phyloP scores from a whole-genome alignment of 2,329 filamentous ascomycete genomes.

The Calonectria pseudoreteaudii region DNA sequence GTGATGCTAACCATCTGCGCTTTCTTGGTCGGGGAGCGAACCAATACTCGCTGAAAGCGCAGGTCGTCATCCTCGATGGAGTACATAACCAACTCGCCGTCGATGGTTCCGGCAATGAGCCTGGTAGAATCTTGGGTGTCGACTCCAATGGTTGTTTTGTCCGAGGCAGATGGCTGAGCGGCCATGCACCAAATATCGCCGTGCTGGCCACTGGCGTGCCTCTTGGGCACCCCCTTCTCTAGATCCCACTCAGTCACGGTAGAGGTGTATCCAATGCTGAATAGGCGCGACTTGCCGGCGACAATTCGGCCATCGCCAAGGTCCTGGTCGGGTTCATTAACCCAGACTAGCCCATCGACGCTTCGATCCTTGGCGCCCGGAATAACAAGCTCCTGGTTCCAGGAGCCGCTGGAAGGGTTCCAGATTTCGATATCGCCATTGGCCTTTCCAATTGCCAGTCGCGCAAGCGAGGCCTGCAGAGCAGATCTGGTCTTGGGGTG shows the following conservation, averaged over 20 bases:
- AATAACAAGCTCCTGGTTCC: constrained; percentile 91
- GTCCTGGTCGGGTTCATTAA: constrained; percentile 82
- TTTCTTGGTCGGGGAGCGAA: constrained; percentile 83
- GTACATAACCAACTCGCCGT: constrained; percentile 89
- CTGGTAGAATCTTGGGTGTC: constrained; percentile 62
- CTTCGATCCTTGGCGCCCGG: constrained; percentile 86
- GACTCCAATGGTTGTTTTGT: constrained; percentile 33
- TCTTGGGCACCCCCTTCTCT: constrained; percentile 78
- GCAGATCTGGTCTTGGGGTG: constrained; percentile 69
- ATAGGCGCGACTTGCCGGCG: constrained; percentile 83
- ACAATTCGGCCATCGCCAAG: constrained; percentile 71
- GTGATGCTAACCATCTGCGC: constrained; percentile 90
- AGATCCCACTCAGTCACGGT: constrained; percentile 97
- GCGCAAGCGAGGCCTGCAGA: constrained; percentile 67
- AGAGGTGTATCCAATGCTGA: constrained; percentile 95
- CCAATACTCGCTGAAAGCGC: constrained; percentile 80
- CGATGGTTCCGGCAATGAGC: constrained; percentile 88
- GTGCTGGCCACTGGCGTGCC: constrained; percentile 90
- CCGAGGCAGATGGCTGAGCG: constrained; percentile 74
- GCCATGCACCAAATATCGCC: constrained; percentile 98
- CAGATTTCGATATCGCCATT: constrained; percentile 99
- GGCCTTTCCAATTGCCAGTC: constrained; percentile 89
- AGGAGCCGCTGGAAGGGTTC: constrained; percentile 85
- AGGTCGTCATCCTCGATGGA: constrained; percentile 88
- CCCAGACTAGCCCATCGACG: constrained; percentile 93